These are phyloP conservation scores for Exophiala dermatitidis DNA, from an alignment of 2,329 filamentous ascomycete genomes.

Conservation along the genomic window DNA sequence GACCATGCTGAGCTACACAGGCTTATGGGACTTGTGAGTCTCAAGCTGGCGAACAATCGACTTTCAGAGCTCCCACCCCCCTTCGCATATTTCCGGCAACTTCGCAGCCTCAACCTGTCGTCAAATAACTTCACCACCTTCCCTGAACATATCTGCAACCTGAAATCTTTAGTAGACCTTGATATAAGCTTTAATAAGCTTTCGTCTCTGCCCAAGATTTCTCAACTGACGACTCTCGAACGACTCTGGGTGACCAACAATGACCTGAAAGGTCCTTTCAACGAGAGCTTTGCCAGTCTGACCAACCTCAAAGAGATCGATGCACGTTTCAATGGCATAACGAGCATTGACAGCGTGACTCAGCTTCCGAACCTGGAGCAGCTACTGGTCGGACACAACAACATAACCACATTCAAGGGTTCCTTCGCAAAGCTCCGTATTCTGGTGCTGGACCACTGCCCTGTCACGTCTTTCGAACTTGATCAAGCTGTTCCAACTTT, in stretches of 20 bases:
- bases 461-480: conserved; percentile 88
- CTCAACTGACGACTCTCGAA: conserved; percentile 70
- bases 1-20: conserved; percentile 75
- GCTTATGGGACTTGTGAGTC: conserved; percentile 69
- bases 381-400: conserved; percentile 85
- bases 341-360: conserved; percentile 79
- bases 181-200: conserved; percentile 97
- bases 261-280: conserved; percentile 67
- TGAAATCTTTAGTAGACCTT: conserved; percentile 79
- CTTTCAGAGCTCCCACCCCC: conserved; percentile 70
- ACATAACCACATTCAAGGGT: conserved; percentile 80
- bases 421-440: conserved; percentile 78
- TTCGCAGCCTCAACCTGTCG: conserved; percentile 82
- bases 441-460: conserved; percentile 87
- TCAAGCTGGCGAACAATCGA: conserved; percentile 91
- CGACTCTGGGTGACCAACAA: conserved; percentile 96
- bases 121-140: conserved; percentile 87
- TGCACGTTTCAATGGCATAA: conserved; percentile 85
- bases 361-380: conserved; percentile 80
- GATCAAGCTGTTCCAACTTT: conserved; percentile 68
- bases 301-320: conserved; percentile 80
- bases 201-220: conserved; percentile 68
- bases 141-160: conserved; percentile 72
- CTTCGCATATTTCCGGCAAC: conserved; percentile 69
- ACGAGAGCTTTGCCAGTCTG: conserved; percentile 64